Conservation (phyloP, 2,329 filamentous ascomycete genomes). For the Leptographium lundbergii region DNA sequence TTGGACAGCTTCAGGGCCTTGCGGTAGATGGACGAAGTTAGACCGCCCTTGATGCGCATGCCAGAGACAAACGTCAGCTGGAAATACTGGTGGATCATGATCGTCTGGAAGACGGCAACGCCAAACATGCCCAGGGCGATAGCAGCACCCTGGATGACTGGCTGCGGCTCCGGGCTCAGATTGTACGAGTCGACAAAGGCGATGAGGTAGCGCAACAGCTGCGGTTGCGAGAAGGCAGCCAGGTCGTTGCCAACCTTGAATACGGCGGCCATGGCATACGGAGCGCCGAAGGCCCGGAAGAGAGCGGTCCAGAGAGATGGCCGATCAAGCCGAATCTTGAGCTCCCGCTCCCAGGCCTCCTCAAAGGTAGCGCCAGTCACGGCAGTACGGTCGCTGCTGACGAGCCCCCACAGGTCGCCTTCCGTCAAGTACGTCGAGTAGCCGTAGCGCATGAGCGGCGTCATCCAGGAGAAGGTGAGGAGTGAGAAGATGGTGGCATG, state of each 20-base stretch:
- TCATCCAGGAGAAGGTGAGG: constrained; percentile 97
- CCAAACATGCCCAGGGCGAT: constrained; percentile 90
- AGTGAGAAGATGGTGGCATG: constrained; percentile 90
- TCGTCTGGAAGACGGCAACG: constrained; percentile 75
- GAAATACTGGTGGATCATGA: constrained; percentile 93
- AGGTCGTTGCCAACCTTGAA: constrained; percentile 87
- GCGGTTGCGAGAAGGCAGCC: constrained; percentile 80
- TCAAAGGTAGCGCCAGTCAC: constrained; percentile 59
- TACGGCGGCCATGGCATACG: constrained; percentile 67
- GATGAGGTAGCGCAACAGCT: constrained; percentile 76
- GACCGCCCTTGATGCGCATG: constrained; percentile 87
- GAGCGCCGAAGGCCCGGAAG: constrained; percentile 71
- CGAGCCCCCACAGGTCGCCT: constrained; percentile 88
- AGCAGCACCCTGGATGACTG: constrained; percentile 69
- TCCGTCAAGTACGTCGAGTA: constrained; percentile 88
- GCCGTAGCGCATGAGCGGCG: constrained; percentile 88
- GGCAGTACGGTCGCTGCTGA: constrained; percentile 66
- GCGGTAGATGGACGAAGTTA: constrained; percentile 83
- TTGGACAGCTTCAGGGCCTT: constrained; percentile 87
- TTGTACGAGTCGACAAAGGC: constrained; percentile 70
- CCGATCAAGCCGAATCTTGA: constrained; percentile 47
- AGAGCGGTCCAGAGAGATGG: constrained; percentile 83
- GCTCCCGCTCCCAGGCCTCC: constrained; percentile 62
- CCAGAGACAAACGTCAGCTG: constrained; percentile 88
- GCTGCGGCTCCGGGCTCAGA: constrained; percentile 48